Conservation (phyloP, 2,329 filamentous ascomycete genomes). For the Aschersonia sp. region DNA sequence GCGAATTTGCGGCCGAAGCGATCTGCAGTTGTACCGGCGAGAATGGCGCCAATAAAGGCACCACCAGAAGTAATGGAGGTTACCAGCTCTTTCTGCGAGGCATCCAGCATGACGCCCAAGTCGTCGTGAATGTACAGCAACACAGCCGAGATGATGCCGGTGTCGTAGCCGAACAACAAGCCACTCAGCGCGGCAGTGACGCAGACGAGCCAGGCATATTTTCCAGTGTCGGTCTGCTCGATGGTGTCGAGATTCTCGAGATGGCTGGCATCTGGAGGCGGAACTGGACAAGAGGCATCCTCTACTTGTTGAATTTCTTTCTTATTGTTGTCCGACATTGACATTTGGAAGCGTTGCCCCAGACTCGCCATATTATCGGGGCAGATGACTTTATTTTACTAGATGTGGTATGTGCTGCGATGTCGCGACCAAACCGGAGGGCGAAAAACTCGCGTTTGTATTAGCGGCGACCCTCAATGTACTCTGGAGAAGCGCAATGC, state of each 20-base stretch:
- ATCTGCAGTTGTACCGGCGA: conserved; percentile 12
- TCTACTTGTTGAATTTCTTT: background rate
- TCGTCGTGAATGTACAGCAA: conserved; percentile 12
- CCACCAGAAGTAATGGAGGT: conserved; percentile 33
- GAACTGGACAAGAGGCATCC: background rate
- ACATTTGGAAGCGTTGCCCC: background rate
- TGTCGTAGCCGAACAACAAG: conserved; percentile 20
- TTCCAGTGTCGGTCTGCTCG: conserved; percentile 11
- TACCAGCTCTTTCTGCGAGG: conserved; percentile 29
- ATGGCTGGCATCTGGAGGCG: background rate
- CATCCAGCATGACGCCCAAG: conserved; percentile 24
- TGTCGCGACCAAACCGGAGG: background rate
- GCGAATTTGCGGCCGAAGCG: conserved; percentile 12
- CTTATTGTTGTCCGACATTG: background rate
- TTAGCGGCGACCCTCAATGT: background rate
- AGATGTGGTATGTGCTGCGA: background rate
- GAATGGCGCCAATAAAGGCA: conserved; percentile 13
- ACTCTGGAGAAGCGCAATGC: background rate
- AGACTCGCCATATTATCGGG: background rate
- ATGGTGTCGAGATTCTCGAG: conserved; percentile 12
- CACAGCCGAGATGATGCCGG: conserved; percentile 23
- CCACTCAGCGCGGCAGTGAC: conserved; percentile 19
- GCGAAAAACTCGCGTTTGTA: background rate
- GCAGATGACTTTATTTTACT: background rate
- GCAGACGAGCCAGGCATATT: conserved; percentile 11